Evolutionary conservation across 2,329 filamentous ascomycete genomes (phyloP), one percentile per base, ranked within the genome.

Genomic region (Stagonosporopsis chrysanthemi): DNA sequence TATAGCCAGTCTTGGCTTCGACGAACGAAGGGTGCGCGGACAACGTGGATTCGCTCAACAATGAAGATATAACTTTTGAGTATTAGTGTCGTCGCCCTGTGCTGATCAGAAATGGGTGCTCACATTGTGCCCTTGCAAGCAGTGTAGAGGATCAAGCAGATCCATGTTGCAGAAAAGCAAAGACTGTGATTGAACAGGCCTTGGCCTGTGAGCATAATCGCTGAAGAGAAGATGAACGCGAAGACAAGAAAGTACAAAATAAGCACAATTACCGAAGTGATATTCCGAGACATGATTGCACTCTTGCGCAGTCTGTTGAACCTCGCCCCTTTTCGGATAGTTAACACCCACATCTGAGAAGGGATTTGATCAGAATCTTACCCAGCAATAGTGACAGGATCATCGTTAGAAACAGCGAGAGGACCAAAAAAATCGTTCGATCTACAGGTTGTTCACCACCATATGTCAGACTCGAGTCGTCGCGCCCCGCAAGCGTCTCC

Each of bases 81-180:
- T 47, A n/a, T 46, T 36, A 53, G 36, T 1, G 11, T 11, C 2
- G 1, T 6, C 15, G n/a, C 19, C n/a, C 17, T 17, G 23, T 31
- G 3, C 2, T 28, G 15, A 9, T 12, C n/a, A 11, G 33, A n/a
- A 1, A 2, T 12, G 2, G 7, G 22, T 15, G 47, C 51, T 38
- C 42, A 64, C 43, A 71, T 63, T 22, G 63, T 42, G 17, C 67
- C 48, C 33, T 77, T 76, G 51, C 64, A 63, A 6, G 56, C 55
- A 19, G 74, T 59, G 54, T 75, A 76, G 48, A 76, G 72, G 26
- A 67, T 65, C n/a, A 77, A 52, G 47, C 74, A 77, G 31, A 72
- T 58, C 56, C 72, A 68, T 36, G 73, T 72, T 2, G 70, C 71
- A 5, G 61, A 61, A 15, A 60, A 52, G 52, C 74, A 77, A 23